Conservation (phyloP, 163 green algal genomes). For the Volvox carteri region DNA sequence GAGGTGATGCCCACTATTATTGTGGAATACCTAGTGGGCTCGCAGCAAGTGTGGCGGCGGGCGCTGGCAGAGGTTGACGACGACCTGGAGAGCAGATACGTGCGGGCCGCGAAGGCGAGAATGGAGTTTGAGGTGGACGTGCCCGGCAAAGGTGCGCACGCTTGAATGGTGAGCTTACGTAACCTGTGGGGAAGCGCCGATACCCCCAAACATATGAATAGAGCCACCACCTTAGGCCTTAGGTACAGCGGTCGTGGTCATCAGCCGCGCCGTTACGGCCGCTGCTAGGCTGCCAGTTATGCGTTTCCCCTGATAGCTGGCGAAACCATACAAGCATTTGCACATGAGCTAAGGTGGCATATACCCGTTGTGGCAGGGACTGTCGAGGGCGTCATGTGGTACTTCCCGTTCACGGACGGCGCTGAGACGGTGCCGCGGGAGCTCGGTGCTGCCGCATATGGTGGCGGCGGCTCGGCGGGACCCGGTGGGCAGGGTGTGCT, state of each 20-base stretch:
- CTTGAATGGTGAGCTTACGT: too few species aligned
- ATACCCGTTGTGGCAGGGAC: conserved; percentile 58
- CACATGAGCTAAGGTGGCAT: too few species aligned
- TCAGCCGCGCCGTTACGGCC: too few species aligned
- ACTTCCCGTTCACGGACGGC: conserved; percentile 85
- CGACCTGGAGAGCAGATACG: conserved; percentile 85
- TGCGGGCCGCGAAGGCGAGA: conserved; percentile 66
- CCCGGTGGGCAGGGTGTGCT: not conserved
- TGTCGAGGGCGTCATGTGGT: conserved; percentile 85
- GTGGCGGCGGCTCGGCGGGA: not conserved
- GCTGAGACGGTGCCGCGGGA: conserved; percentile 79
- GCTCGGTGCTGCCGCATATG: conserved; percentile 33
- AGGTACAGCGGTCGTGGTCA: too few species aligned
- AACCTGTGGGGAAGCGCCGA: too few species aligned
- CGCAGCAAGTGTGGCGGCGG: conserved; percentile 58
- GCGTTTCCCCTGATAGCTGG: too few species aligned
- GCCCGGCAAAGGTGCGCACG: conserved; percentile 70
- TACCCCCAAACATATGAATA: too few species aligned
- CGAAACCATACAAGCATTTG: too few species aligned
- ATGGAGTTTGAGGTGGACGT: conserved; percentile 84
- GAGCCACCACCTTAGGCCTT: too few species aligned
- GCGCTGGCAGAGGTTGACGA: conserved; percentile 79
- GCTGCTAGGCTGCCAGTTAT: too few species aligned
- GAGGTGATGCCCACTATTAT: conserved; percentile 73
- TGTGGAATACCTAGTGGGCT: conserved; percentile 65